A percentile compares a stretch with the other conserved stretches of the same genome.
Conservation (phyloP, 2,329 filamentous ascomycete genomes). For the Nigrospora osmanthi region DNA sequence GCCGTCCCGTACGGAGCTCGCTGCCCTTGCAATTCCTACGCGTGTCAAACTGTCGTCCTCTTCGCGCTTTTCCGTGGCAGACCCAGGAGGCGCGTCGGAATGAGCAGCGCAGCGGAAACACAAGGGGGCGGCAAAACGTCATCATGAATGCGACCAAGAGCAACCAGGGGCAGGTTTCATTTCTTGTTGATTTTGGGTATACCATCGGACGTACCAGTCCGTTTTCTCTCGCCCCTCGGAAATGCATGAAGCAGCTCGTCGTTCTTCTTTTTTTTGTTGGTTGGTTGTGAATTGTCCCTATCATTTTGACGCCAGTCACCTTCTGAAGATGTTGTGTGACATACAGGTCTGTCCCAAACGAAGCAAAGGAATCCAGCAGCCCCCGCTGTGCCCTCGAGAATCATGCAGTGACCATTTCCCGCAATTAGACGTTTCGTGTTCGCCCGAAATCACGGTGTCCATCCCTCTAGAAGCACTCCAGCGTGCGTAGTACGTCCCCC, state of each 20-base stretch:
- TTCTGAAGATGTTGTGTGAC: slow-evolving; percentile 40
- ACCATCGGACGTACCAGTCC: not conserved
- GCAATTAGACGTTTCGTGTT: not conserved
- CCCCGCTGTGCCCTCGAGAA: slow-evolving; percentile 13
- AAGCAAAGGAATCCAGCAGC: slow-evolving; percentile 46
- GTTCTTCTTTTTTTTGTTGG: slow-evolving; percentile 21
- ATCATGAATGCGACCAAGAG: no score
- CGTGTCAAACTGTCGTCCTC: no score
- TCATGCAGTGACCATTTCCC: slow-evolving; percentile 8
- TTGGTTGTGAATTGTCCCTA: slow-evolving; percentile 49
- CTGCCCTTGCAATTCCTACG: no score
- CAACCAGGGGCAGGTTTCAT: no score
- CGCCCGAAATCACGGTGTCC: no score
- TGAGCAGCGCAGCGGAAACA: no score
- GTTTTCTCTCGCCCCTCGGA: not conserved
- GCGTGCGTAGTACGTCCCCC: not conserved
- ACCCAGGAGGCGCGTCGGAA: no score
- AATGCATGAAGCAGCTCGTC: slow-evolving; percentile 1
- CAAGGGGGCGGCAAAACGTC: no score
- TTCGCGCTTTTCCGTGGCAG: no score
- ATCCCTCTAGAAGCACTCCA: no score
- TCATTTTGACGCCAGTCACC: slow-evolving; percentile 57
- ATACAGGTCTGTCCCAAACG: slow-evolving; percentile 54
- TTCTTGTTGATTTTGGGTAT: no score
- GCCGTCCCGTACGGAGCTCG: not conserved